phyloP scores from a whole-genome alignment of 805 yeast species.

The Candida easanensis region DNA sequence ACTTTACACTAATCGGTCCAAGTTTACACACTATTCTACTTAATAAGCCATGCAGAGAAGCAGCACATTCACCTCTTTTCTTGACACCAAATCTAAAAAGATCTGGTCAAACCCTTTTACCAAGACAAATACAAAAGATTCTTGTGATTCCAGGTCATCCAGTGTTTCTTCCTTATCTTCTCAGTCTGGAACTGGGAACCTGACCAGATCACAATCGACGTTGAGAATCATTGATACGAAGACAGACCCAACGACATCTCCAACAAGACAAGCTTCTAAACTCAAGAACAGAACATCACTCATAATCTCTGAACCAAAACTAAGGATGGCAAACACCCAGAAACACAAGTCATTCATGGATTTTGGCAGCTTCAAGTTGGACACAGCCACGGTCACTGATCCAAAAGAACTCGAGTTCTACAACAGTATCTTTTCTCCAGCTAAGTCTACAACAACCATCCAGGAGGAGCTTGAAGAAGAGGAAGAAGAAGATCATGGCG shows the following conservation, averaged over 20 bases:
- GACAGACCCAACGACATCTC: background rate
- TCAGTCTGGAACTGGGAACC: background rate
- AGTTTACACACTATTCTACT: no score
- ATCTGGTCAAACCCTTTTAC: slow-evolving; percentile 11
- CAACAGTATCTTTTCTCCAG: slow-evolving; percentile 4
- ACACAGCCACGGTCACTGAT: slow-evolving; percentile 14
- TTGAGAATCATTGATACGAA: background rate
- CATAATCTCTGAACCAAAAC: background rate
- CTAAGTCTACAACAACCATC: slow-evolving; percentile 1
- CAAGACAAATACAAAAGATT: background rate
- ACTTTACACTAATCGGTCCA: no score
- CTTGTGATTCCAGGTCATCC: background rate
- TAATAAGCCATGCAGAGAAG: slow-evolving; percentile 11
- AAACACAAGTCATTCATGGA: slow-evolving; percentile 18
- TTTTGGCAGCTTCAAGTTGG: slow-evolving; percentile 8
- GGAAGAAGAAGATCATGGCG: no score
- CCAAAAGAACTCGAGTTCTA: slow-evolving; percentile 26
- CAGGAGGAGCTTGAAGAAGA: slow-evolving; percentile 8
- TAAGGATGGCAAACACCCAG: background rate
- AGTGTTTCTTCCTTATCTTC: background rate
- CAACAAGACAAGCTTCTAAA: background rate
- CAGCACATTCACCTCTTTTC: slow-evolving; percentile 6
- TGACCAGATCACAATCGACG: slow-evolving; percentile 4
- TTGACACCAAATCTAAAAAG: slow-evolving; percentile 5
- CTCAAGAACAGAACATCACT: slow-evolving; percentile 8